Conservation (phyloP, 75 land plant genomes). For the Gnetum montanum region DNA sequence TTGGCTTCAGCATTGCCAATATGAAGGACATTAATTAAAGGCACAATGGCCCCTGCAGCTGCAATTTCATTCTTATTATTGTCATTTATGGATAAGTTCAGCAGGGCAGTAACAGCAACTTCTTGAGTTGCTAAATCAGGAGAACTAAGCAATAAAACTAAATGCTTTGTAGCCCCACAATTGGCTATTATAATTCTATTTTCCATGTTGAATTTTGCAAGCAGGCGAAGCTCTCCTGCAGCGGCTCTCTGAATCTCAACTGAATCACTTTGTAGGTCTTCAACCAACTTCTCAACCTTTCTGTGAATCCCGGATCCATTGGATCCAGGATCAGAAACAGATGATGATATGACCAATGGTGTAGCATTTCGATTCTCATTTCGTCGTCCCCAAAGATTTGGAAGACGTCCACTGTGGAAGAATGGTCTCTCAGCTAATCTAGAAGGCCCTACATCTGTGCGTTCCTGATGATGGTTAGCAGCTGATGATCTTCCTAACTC, state of each 20-base stretch:
- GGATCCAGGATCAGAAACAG: conserved; percentile 26
- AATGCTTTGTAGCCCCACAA: conserved; percentile 63
- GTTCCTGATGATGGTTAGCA: conserved; percentile 4
- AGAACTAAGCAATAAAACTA: conserved; percentile 55
- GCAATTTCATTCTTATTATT: conserved; percentile 81
- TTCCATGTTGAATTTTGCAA: conserved; percentile 71
- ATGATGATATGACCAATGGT: conserved; percentile 41
- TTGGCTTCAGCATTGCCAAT: conserved; percentile 74
- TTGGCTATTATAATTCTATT: conserved; percentile 79
- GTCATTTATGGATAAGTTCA: conserved; percentile 87
- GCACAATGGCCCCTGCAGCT: conserved; percentile 76
- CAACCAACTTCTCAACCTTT: conserved; percentile 46
- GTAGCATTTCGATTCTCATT: conserved; percentile 27
- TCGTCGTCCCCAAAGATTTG: conserved; percentile 25
- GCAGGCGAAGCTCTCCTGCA: conserved; percentile 59
- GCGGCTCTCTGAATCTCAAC: conserved; percentile 51
- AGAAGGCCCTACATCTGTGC: conserved; percentile 23
- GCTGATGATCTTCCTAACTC: conserved; percentile 21
- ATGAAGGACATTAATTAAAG: conserved; percentile 79
- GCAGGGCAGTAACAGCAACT: conserved; percentile 84
- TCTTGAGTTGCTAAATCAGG: conserved; percentile 58
- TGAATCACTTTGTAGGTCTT: conserved; percentile 49
- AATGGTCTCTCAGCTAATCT: conserved; percentile 8
- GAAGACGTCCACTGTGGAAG: conserved; percentile 4
- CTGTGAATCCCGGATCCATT: conserved; percentile 39